phyloP scores from a whole-genome alignment of 805 yeast species.

The Starmerella ratchasimensis region DNA sequence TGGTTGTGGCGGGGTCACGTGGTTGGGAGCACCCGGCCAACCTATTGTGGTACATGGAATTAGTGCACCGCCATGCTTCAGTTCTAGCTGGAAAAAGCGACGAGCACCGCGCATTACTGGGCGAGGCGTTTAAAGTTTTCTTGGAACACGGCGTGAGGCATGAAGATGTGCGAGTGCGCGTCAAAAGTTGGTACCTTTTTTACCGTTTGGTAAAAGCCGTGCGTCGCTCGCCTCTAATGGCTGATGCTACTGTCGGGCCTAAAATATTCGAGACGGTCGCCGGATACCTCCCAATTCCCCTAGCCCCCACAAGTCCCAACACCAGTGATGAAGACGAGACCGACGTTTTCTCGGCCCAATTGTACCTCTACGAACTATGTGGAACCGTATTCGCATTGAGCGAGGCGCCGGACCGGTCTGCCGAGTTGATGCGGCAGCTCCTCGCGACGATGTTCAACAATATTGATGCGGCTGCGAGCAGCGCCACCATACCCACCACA shows the following conservation, averaged over 20 bases:
- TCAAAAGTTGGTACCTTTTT: slow-evolving; percentile 82
- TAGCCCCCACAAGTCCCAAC: slow-evolving; percentile 31
- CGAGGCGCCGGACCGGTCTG: slow-evolving; percentile 26
- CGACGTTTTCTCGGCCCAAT: slow-evolving; percentile 59
- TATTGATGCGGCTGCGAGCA: slow-evolving; percentile 23
- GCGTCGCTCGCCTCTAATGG: slow-evolving; percentile 42
- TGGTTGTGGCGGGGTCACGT: slow-evolving; percentile 13
- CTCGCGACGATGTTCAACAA: slow-evolving; percentile 13
- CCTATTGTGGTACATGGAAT: slow-evolving; percentile 70
- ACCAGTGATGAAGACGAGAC: slow-evolving; percentile 27
- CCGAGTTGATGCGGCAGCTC: slow-evolving; percentile 16
- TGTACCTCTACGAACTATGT: slow-evolving; percentile 71
- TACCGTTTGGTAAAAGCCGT: slow-evolving; percentile 68
- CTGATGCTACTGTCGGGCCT: slow-evolving; percentile 31
- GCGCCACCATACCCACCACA: too few relatives aligned
- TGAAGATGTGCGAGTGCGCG: slow-evolving; percentile 54
- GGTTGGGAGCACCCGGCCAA: slow-evolving; percentile 50
- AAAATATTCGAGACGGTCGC: slow-evolving; percentile 49
- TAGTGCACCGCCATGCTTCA: slow-evolving; percentile 63
- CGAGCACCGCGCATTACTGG: slow-evolving; percentile 34
- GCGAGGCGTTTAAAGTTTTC: slow-evolving; percentile 55
- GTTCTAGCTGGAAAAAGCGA: slow-evolving; percentile 27
- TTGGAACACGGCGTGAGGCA: slow-evolving; percentile 76
- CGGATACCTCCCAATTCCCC: slow-evolving; percentile 46
- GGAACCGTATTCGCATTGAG: slow-evolving; percentile 60